Base-by-base conservation (phyloP, 768 basidiomycete species). In the Suillus tomentosus region DNA sequence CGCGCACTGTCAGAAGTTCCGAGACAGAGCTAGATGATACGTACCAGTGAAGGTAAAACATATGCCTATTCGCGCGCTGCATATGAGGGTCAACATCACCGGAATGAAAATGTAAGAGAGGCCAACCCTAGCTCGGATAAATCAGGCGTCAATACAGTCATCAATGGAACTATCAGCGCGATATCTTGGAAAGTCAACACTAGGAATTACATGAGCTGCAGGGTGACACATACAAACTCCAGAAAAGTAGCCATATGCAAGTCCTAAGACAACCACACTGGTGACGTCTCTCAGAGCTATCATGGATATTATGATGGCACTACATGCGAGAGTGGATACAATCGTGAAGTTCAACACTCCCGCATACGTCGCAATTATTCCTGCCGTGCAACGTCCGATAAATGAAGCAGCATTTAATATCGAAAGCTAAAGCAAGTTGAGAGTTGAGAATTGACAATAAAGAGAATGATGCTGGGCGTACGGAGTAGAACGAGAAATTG, bases 331-430 rank as follows among this genome's bases (percentile, higher is more conserved):
- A 11, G 79, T 70, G 19, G 81, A 67, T 37, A 78, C 71, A 14
- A 62, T 51, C 3, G 13, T 40, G 8, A 59, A 10, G 62, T 83
- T 83, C 69, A 79, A 78, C 10, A 79, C 72, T 0, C 84, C 84
- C 60, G 78, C 66, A 50, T 71, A 72, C 61, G 74, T 73, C 10
- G 76, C 79, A 42, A 82, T 64, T 24, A 80, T 65, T 19, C 76
- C 77, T 0, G 85, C 80, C 9, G 84, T 62, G 1, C 79, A 74
- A 36, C 86, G 79, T 14, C 86, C 86, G 50, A 82, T 10, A 24
- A 83, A 70, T 50, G 80, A 81, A 2, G 79, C 73, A 2, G 76
- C 84, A 68, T 86, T 86, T 17, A 85, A 67, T 39, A 86, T 81
- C 3, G 81, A 75, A 24, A 86, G 73, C 79, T 84, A 62, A 36